Conservation (phyloP, 257 asterid species). For the Linderniella brevidens region DNA sequence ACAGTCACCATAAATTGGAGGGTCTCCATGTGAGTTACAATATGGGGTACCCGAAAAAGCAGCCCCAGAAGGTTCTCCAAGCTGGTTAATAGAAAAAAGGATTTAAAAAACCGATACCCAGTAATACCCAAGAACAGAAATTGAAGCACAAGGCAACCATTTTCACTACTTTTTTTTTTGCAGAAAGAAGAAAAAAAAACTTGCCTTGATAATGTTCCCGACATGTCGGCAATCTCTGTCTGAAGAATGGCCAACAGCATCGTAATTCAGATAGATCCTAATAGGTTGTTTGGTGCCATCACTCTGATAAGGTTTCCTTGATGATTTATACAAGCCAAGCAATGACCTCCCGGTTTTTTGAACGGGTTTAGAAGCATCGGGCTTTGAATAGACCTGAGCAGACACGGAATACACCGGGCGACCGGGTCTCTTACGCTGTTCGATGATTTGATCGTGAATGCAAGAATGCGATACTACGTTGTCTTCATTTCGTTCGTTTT, state of each 20-base stretch:
- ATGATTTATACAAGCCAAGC: slow-evolving; percentile 24
- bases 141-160: slow-evolving; percentile 2
- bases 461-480: slow-evolving; percentile 46
- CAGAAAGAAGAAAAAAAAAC: slow-evolving; percentile 8
- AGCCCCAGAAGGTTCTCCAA: slow-evolving; percentile 87
- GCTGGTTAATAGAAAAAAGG: slow-evolving; percentile 20
- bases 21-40: slow-evolving; percentile 90
- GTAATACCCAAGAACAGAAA: background rate
- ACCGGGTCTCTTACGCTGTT: slow-evolving; percentile 58
- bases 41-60: slow-evolving; percentile 73
- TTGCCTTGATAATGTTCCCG: slow-evolving; percentile 60
- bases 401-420: slow-evolving; percentile 52
- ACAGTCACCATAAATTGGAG: slow-evolving; percentile 89
- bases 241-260: slow-evolving; percentile 79
- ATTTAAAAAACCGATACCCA: too few species aligned
- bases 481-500: slow-evolving; percentile 19
- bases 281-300: slow-evolving; percentile 57
- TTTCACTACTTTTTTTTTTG: background rate
- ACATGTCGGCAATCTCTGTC: slow-evolving; percentile 64
- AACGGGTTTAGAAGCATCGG: slow-evolving; percentile 18
- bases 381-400: slow-evolving; percentile 44
- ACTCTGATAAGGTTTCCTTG: slow-evolving; percentile 14
- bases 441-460: slow-evolving; percentile 65
- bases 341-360: slow-evolving; percentile 39
- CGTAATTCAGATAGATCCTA: slow-evolving; percentile 67